Percentiles rank a stretch among this genome's conserved stretches.
phyloP scores from a whole-genome alignment of 2,329 filamentous ascomycete species.

The Dactylellina sp. region DNA sequence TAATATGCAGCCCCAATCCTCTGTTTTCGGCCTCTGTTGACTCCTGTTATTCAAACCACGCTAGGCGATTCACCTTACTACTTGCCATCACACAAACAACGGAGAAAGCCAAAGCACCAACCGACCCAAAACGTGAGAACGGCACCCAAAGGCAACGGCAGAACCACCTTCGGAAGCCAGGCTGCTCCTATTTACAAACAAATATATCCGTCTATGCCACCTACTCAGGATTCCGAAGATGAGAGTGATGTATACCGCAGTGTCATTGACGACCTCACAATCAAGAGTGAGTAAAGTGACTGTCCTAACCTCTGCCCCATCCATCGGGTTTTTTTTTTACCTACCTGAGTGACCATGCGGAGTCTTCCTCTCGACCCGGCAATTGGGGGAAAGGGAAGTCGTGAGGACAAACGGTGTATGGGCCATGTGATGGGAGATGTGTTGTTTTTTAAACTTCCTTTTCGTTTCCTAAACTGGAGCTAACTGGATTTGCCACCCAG shows the following conservation, averaged over 20 bases:
- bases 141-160: neutral
- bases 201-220: constrained; percentile 41
- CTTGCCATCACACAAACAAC: constrained; percentile 59
- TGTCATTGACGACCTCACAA: constrained; percentile 86
- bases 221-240: constrained; percentile 54
- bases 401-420: constrained; percentile 28
- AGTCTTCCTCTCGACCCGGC: constrained; percentile 21
- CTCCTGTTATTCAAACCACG: constrained; percentile 25
- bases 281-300: constrained; percentile 74
- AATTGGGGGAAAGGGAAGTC: constrained; percentile 16
- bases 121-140: constrained; percentile 56
- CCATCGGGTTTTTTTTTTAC: constrained; percentile 8
- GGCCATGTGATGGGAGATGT: constrained; percentile 31
- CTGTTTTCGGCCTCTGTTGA: constrained; percentile 44
- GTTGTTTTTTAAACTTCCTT: too few relatives aligned
- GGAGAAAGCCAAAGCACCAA: constrained; percentile 55
- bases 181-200: constrained; percentile 18
- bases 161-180: constrained; percentile 11
- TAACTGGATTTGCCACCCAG: constrained; percentile 51
- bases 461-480: neutral
- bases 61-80: constrained; percentile 64
- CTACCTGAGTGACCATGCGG: constrained; percentile 25
- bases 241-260: constrained; percentile 78
- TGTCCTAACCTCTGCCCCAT: constrained; percentile 10
- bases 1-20: constrained; percentile 43